A percentile compares a stretch with the other conserved stretches of the same genome.
Conservation (phyloP, 345 rosid species). For the Citrus mangshanensis region DNA sequence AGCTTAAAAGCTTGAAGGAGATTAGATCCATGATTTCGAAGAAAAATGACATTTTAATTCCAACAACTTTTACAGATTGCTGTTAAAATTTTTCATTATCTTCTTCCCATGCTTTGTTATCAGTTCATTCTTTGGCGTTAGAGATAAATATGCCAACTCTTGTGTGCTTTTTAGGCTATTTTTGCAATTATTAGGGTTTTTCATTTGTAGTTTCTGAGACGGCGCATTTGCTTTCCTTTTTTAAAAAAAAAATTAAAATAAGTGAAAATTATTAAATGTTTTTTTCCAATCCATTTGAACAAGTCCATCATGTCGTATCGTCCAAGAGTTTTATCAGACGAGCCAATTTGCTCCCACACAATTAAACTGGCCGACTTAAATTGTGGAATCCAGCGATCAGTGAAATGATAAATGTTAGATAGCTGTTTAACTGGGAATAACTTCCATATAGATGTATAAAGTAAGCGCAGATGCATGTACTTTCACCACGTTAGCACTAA, state of each 20-base stretch:
- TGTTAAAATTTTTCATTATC: neutral
- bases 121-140: neutral
- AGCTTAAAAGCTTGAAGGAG: conserved; percentile 3
- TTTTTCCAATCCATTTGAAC: no score
- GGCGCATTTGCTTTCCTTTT: no score
- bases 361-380: neutral
- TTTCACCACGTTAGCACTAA: conserved; percentile 1
- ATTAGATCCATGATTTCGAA: neutral
- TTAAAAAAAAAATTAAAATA: no score
- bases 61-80: neutral
- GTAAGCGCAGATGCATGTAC: neutral
- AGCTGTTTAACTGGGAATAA: neutral
- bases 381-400: neutral
- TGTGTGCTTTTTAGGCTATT: no score
- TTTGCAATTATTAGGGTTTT: no score
- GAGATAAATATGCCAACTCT: no score
- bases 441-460: neutral
- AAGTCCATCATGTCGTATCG: no score
- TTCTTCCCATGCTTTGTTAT: neutral
- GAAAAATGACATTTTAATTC: neutral
- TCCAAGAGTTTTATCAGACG: no score
- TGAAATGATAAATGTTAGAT: neutral
- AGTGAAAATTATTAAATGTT: no score
- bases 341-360: no score
- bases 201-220: no score